phyloP scores from a whole-genome alignment of 257 asterid genomes.

The Forsythia suspensa region DNA sequence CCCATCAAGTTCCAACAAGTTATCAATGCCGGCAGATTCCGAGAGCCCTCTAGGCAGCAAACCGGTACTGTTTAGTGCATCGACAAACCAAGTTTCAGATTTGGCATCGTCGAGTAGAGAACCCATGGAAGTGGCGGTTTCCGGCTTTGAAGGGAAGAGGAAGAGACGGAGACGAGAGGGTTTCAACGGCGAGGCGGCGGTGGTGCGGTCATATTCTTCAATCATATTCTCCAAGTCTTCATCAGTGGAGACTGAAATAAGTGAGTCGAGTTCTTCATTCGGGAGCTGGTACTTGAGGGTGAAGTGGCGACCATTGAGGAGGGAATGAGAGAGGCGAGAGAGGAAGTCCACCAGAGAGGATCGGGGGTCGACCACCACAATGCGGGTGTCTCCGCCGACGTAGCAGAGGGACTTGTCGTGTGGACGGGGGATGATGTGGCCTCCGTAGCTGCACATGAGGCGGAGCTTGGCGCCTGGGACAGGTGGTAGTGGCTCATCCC shows the following conservation, averaged over 20 bases:
- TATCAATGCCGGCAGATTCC: constrained; percentile 57
- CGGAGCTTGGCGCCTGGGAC: constrained; percentile 65
- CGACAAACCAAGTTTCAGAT: constrained; percentile 80
- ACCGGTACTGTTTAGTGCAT: constrained; percentile 61
- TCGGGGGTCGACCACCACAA: constrained; percentile 60
- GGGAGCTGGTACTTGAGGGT: constrained; percentile 78
- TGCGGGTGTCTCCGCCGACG: constrained; percentile 81
- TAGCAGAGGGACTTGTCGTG: constrained; percentile 75
- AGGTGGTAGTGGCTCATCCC: constrained; percentile 50
- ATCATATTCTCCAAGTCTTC: constrained; percentile 82
- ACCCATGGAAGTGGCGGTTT: constrained; percentile 69
- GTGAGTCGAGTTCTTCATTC: constrained; percentile 73
- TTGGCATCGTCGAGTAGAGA: constrained; percentile 63
- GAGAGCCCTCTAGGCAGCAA: constrained; percentile 60
- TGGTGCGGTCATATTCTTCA: constrained; percentile 65
- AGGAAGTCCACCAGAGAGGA: constrained; percentile 56
- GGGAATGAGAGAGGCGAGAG: constrained; percentile 57
- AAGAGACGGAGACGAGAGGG: constrained; percentile 66
- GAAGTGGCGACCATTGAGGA: constrained; percentile 59
- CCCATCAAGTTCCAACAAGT: constrained; percentile 47
- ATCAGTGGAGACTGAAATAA: constrained; percentile 61
- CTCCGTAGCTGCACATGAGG: constrained; percentile 77
- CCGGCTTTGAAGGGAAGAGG: constrained; percentile 61
- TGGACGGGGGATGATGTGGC: constrained; percentile 82
- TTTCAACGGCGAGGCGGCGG: constrained; percentile 42